Percentiles rank a stretch among this genome's conserved stretches.
Evolutionary conservation across 1,284 basidiomycete genomes (phyloP).

Genomic region (Ceratobasidium papillatum): DNA sequence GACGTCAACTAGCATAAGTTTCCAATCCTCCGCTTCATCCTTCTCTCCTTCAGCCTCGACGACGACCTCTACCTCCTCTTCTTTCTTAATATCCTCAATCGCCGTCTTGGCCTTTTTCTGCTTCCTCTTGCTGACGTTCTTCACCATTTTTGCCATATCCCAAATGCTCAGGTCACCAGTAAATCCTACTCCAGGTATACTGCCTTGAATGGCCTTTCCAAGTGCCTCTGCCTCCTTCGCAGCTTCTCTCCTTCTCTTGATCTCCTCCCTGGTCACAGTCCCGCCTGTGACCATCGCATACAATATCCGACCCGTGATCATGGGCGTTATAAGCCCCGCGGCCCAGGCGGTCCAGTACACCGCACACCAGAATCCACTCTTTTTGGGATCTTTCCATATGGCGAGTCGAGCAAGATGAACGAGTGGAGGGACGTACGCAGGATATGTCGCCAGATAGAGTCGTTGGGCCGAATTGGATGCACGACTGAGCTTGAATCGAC

Average conservation of each 20-base stretch:
- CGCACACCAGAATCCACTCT: conserved; percentile 60
- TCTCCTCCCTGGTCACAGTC: conserved; percentile 30
- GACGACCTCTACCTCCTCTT: conserved; percentile 47
- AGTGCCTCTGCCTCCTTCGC: conserved; percentile 55
- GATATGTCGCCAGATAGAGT: conserved; percentile 52
- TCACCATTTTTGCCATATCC: conserved; percentile 23
- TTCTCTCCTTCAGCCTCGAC: conserved; percentile 39
- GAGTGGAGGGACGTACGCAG: conserved; percentile 61
- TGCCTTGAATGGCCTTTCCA: conserved; percentile 58
- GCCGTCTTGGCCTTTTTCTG: conserved; percentile 45
- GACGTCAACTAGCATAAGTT: conserved; percentile 55
- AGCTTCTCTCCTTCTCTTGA: conserved; percentile 8
- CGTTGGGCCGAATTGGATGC: conserved; percentile 17
- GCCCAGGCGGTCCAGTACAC: conserved; percentile 51
- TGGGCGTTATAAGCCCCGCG: conserved; percentile 55
- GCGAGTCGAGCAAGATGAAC: conserved; percentile 57
- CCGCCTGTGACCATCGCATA: conserved; percentile 14
- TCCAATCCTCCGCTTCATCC: conserved; percentile 54
- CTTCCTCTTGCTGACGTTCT: conserved; percentile 21
- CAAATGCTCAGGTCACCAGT: conserved; percentile 20
- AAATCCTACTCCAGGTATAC: conserved; percentile 12
- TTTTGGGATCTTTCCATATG: conserved; percentile 62
- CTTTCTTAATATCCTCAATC: conserved; percentile 48
- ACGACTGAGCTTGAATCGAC: conserved; percentile 20
- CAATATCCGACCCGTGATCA: conserved; percentile 12